phyloP scores from a whole-genome alignment of 1,284 basidiomycete genomes.

The Cutaneotrichosporon dermatis region DNA sequence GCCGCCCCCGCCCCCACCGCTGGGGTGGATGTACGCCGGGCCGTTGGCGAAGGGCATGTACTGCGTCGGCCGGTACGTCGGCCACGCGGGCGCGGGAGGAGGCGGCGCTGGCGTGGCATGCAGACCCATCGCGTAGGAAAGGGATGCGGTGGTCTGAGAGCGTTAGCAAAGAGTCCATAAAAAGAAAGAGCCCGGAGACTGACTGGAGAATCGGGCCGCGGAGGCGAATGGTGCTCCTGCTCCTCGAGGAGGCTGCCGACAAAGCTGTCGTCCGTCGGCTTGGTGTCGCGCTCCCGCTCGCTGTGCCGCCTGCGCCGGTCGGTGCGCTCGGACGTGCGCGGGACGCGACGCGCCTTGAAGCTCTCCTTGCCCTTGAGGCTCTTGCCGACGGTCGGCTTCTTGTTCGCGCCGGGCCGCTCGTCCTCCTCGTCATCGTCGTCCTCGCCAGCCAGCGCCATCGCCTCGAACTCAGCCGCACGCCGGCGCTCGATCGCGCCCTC shows the following conservation, averaged over 20 bases:
- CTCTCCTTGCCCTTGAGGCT: constrained; percentile 43
- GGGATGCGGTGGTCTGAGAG: constrained; percentile 7
- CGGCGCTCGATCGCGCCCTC: constrained; percentile 48
- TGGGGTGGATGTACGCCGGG: neutral
- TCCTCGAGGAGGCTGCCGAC: constrained; percentile 31
- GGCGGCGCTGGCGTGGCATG: constrained; percentile 3
- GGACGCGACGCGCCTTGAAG: constrained; percentile 31
- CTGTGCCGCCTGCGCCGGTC: neutral
- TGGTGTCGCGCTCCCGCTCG: constrained; percentile 9
- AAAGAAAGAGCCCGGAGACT: neutral
- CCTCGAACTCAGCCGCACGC: constrained; percentile 46
- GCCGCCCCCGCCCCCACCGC: neutral
- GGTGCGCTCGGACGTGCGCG: neutral
- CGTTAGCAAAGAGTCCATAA: neutral
- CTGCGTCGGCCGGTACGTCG: neutral
- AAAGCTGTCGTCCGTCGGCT: constrained; percentile 25
- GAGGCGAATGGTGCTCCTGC: neutral
- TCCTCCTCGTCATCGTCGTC: constrained; percentile 46
- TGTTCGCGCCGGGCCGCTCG: constrained; percentile 10
- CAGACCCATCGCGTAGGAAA: constrained; percentile 13
- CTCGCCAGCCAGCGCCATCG: constrained; percentile 40
- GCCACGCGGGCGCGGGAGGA: neutral
- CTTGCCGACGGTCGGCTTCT: constrained; percentile 17
- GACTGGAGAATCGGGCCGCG: neutral
- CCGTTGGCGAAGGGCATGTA: constrained; percentile 4